Evolutionary conservation across 305 asterid genomes (phyloP).

Genomic region (Fraxinus albicans): DNA sequence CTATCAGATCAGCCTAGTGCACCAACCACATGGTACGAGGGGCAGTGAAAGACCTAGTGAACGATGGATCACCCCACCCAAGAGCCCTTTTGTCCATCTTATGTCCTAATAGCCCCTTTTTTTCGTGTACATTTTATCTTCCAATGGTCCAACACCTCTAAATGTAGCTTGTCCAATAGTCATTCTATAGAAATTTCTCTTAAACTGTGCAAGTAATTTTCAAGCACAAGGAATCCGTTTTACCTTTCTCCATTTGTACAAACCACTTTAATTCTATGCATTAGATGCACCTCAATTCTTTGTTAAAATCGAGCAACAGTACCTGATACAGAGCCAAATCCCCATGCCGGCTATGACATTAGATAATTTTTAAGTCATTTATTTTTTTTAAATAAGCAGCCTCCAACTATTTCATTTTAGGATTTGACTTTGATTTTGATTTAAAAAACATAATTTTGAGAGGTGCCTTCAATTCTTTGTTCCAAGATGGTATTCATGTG

Average conservation of each 20-base stretch:
- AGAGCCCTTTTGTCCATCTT: not conserved
- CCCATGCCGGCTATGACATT: not conserved
- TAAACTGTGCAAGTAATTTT: not conserved
- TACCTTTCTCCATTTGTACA: not conserved
- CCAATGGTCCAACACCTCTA: not conserved
- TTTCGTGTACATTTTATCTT: not conserved
- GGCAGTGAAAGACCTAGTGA: not conserved
- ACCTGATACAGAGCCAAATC: not conserved
- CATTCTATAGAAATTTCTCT: not conserved
- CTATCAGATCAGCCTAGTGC: not conserved
- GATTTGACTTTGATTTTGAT: not conserved
- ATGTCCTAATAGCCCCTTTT: not conserved
- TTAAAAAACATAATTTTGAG: not conserved
- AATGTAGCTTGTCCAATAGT: not conserved
- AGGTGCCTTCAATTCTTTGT: not conserved
- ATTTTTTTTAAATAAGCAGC: not conserved
- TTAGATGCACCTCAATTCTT: not conserved
- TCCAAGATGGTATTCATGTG: not conserved
- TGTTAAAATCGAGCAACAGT: not conserved
- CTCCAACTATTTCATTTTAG: too few species aligned
- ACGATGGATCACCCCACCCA: not conserved
- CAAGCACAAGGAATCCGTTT: not conserved
- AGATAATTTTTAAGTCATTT: too few species aligned
- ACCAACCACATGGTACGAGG: not conserved
- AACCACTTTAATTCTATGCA: not conserved